Conservation (phyloP, 192 early-diverging fungal genomes). For the Coemansia sp. region DNA sequence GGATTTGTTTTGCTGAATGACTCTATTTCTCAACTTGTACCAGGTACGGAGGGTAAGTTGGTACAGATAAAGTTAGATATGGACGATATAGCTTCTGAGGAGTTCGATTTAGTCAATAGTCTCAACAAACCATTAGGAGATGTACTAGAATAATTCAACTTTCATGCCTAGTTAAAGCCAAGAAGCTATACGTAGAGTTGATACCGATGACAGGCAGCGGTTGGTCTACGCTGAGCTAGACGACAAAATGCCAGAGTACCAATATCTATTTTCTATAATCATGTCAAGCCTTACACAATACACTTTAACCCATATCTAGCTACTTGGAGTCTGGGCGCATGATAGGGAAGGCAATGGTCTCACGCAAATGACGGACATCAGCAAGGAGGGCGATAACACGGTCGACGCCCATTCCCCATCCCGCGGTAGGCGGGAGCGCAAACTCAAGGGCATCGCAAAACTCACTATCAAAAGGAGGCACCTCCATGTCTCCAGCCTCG, state of each 20-base stretch:
- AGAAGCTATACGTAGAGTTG: background rate
- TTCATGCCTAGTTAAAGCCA: background rate
- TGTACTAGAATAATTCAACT: background rate
- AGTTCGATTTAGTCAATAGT: background rate
- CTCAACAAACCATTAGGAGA: background rate
- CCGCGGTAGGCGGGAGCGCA: slow-evolving; percentile 85
- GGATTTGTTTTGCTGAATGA: background rate
- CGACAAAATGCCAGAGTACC: background rate
- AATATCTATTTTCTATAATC: background rate
- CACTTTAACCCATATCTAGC: background rate
- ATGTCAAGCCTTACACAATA: background rate
- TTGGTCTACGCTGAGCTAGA: background rate
- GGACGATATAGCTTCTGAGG: background rate
- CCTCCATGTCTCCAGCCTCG: slow-evolving; percentile 75
- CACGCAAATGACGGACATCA: slow-evolving; percentile 71
- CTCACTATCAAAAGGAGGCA: slow-evolving; percentile 69
- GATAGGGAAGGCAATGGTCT: slow-evolving; percentile 82
- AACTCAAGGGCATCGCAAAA: slow-evolving; percentile 82
- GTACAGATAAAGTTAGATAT: background rate
- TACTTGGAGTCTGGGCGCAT: slow-evolving; percentile 36
- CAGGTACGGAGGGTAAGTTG: background rate
- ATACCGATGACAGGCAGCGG: background rate
- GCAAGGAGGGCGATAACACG: slow-evolving; percentile 75
- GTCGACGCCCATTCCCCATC: slow-evolving; percentile 93
- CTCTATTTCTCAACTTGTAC: background rate